A percentile compares a stretch with the other conserved stretches of the same genome.
phyloP scores from a whole-genome alignment of 2,329 filamentous ascomycete genomes.

The Capronia coronata region DNA sequence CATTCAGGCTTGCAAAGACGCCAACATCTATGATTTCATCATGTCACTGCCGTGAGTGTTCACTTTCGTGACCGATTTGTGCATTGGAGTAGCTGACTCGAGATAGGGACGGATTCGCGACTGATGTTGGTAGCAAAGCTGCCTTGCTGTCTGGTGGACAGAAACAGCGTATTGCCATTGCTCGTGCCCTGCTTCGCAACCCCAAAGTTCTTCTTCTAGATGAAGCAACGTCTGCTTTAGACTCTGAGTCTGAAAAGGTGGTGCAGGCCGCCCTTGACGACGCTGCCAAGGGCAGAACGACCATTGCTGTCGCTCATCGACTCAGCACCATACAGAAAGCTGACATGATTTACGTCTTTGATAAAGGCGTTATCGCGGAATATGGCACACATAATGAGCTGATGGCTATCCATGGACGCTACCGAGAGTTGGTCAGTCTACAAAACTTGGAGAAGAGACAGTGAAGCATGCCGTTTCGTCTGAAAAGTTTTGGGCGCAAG shows the following conservation, averaged over 20 bases:
- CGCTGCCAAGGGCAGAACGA: conserved; percentile 77
- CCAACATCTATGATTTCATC: conserved; percentile 91
- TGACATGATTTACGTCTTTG: conserved; percentile 94
- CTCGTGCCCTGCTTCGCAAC: conserved; percentile 81
- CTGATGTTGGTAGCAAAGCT: conserved; percentile 80
- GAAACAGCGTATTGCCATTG: conserved; percentile 91
- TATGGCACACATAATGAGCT: conserved; percentile 70
- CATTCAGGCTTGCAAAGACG: conserved; percentile 73
- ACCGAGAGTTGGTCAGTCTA: conserved; percentile 71
- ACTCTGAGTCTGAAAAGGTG: conserved; percentile 47
- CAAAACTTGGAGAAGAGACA: conserved; percentile 63
- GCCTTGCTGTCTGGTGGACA: conserved; percentile 81
- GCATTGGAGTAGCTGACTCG: conserved; percentile 26
- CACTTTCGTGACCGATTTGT: conserved; percentile 8
- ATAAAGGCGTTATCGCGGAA: conserved; percentile 80
- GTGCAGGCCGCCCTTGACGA: conserved; percentile 69
- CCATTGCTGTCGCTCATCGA: conserved; percentile 88
- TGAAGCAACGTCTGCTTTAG: conserved; percentile 58
- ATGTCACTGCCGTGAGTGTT: conserved; percentile 61
- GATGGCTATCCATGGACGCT: conserved; percentile 55
- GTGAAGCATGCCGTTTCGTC: conserved; percentile 3
- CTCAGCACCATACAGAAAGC: conserved; percentile 91
- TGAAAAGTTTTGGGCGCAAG: no score
- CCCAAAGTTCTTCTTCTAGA: conserved; percentile 80
- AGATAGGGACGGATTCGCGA: conserved; percentile 67